Base-by-base conservation (phyloP, 2,329 filamentous ascomycete genomes). In the Fusarium graminum region DNA sequence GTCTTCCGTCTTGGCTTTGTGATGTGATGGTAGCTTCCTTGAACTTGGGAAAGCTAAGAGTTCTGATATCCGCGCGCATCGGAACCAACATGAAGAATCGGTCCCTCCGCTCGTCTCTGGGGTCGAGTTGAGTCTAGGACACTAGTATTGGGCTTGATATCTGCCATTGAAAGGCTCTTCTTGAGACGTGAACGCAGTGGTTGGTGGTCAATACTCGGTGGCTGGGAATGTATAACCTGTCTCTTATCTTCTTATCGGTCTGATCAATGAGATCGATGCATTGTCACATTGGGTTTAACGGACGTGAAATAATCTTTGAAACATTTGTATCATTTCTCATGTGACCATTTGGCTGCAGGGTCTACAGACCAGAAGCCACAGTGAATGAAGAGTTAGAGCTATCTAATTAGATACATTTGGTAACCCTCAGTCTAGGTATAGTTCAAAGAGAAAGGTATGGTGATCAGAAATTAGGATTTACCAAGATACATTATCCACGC, bases 61-160 rank as follows among this genome's bases (percentile, higher is more conserved):
- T 49, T 28, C 47, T 49, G 43, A 62, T 38, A 68, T 65, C 41
- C 25, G 16, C 49, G 34, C 42, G 30, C 25, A 68, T 68, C 55
- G 60, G 52, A 51, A 41, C 29, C 43, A 7, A 32, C 26, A 51
- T 25, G 29, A 43, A 53, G 34, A 65, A 68, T 68, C 65, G 60
- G 41, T n/a, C 39, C 30, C 25, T 22, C 12, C n/a, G 52, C 40
- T 56, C 39, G 44, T 53, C n/a, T 34, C 43, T 51, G 55, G 51
- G 45, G 47, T 30, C 19, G 38, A 25, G 29, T 43, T 47, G 28
- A 42, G 43, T 36, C 26, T 61, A 25, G 30, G 25, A 28, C 22
- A 22, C 22, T 38, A n/a, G 34, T 36, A 36, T 36, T 5, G n/a
- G 34, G n/a, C n/a, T n/a, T 16, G 16, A 36, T n/a, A 9, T 36